phyloP scores from a whole-genome alignment of 345 rosid genomes.

The Orychophragmus violaceus region DNA sequence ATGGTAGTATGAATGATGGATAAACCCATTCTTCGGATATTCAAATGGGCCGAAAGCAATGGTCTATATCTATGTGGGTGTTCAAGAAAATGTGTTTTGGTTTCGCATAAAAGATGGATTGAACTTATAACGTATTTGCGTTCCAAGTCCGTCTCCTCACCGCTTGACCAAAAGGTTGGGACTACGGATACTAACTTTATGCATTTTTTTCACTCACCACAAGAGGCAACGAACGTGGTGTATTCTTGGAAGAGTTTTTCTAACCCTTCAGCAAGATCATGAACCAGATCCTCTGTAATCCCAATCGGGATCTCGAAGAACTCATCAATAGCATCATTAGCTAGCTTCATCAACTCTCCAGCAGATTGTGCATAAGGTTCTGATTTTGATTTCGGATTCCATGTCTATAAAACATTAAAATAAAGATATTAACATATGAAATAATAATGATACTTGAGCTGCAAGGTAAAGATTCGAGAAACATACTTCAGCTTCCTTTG shows the following conservation, averaged over 20 bases:
- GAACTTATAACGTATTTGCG: too few species aligned
- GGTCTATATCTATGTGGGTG: too few species aligned
- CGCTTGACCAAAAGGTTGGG: too few species aligned
- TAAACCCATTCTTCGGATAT: too few species aligned
- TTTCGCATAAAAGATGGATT: too few species aligned
- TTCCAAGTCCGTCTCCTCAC: too few species aligned
- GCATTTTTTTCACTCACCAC: constrained; percentile 47
- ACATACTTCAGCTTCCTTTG: constrained; percentile 73
- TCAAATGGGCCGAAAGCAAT: too few species aligned
- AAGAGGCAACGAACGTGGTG: constrained; percentile 62
- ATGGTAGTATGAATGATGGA: background rate
- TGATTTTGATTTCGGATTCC: constrained; percentile 91
- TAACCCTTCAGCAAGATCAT: constrained; percentile 64
- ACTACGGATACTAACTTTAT: too few species aligned
- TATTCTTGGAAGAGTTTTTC: constrained; percentile 62
- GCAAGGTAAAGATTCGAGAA: background rate
- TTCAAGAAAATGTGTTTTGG: too few species aligned
- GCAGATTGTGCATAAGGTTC: constrained; percentile 82
- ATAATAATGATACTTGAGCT: background rate
- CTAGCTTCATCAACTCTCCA: constrained; percentile 54
- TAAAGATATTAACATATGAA: background rate
- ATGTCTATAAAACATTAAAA: constrained; percentile 40
- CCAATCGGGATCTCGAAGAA: constrained; percentile 83
- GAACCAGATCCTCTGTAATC: constrained; percentile 62
- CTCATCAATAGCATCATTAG: constrained; percentile 56